Conservation (phyloP, 108 stramenopile species). For the Aurantiochytrium sp. region DNA sequence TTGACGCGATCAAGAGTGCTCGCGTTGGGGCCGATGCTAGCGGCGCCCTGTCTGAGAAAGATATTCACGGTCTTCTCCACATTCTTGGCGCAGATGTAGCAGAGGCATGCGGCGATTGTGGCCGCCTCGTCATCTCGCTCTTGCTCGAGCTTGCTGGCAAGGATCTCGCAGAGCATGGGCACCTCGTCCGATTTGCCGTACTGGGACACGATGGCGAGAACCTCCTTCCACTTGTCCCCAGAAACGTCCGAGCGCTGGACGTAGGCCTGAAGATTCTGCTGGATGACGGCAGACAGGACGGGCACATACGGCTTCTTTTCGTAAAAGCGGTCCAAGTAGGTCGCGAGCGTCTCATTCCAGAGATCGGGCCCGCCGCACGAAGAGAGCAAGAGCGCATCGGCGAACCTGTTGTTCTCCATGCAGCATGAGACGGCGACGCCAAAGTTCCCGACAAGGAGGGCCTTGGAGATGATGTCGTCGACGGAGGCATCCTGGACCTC, state of each 20-base stretch:
- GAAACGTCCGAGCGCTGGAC: constrained; percentile 67
- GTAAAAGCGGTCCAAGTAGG: constrained; percentile 73
- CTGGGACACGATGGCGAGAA: constrained; percentile 82
- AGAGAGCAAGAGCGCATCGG: constrained; percentile 85
- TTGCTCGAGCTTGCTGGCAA: constrained; percentile 76
- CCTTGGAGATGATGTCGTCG: constrained; percentile 70
- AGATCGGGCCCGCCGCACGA: constrained; percentile 87
- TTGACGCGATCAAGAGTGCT: constrained; percentile 60
- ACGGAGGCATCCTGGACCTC: constrained; percentile 58
- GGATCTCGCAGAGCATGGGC: constrained; percentile 73
- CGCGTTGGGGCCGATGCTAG: constrained; percentile 46
- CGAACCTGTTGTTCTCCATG: constrained; percentile 73
- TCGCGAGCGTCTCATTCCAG: constrained; percentile 79
- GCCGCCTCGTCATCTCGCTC: constrained; percentile 62
- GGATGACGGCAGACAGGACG: constrained; percentile 79
- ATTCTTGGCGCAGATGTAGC: constrained; percentile 90
- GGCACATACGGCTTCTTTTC: constrained; percentile 71
- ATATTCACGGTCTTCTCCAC: constrained; percentile 66
- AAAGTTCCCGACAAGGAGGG: constrained; percentile 89
- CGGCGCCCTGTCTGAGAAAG: constrained; percentile 72
- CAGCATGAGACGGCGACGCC: constrained; percentile 93
- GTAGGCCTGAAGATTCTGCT: constrained; percentile 59
- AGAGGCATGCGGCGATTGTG: constrained; percentile 68
- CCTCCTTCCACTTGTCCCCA: constrained; percentile 77
- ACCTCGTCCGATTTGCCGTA: constrained; percentile 87